phyloP scores from a whole-genome alignment of 2,329 filamentous ascomycete genomes.

The Pestalotiopsis sp. region DNA sequence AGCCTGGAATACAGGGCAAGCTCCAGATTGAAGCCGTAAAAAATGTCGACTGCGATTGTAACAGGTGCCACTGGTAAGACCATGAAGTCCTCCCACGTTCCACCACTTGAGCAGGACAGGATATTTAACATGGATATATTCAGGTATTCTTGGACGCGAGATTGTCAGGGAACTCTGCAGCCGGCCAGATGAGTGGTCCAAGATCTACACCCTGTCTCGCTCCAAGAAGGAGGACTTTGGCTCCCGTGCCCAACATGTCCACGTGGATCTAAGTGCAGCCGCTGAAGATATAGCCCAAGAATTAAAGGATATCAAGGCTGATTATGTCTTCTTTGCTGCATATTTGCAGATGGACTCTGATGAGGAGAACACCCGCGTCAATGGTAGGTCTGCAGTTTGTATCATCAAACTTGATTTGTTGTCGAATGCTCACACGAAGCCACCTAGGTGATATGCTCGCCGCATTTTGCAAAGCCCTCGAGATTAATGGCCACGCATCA shows the following conservation, averaged over 20 bases:
- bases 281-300: background rate
- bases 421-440: background rate
- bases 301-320: background rate
- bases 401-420: background rate
- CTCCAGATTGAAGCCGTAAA: background rate
- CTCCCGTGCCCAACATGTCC: background rate
- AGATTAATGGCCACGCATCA: background rate
- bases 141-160: background rate
- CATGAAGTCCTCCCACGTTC: background rate
- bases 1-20: background rate
- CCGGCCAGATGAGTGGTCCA: background rate
- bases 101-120: background rate
- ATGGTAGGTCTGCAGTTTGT: background rate
- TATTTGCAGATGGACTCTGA: background rate
- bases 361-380: background rate
- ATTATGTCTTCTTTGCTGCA: background rate
- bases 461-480: background rate
- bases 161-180: background rate
- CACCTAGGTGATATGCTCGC: background rate
- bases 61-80: background rate
- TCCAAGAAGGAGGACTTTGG: background rate
- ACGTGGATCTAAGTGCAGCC: background rate
- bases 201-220: background rate
- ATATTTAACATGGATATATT: background rate
- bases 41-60: background rate